phyloP scores from a whole-genome alignment of 441 rosid genomes.

The Jatropha multifida region DNA sequence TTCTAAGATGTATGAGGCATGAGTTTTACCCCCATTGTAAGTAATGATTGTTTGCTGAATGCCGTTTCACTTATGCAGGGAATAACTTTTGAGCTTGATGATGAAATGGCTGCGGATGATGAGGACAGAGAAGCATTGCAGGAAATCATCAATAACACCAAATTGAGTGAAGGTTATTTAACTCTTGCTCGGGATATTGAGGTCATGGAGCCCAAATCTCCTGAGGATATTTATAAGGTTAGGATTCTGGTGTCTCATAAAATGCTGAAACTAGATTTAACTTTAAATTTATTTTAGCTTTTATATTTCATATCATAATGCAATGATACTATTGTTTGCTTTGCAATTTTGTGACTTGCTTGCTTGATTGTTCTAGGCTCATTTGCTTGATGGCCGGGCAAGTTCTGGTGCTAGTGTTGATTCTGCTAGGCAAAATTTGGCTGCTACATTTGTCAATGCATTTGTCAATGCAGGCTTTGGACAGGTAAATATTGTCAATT shows the following conservation, averaged over 20 bases:
- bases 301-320: neutral
- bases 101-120: slow-evolving; percentile 59
- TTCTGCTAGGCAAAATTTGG: slow-evolving; percentile 94
- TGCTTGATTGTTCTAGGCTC: slow-evolving; percentile 56
- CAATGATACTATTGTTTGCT: neutral
- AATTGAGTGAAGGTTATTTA: slow-evolving; percentile 85
- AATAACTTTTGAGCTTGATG: slow-evolving; percentile 66
- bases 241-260: slow-evolving; percentile 9
- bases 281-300: neutral
- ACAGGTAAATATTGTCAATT: slow-evolving; percentile 47
- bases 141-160: slow-evolving; percentile 77
- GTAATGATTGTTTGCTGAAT: neutral
- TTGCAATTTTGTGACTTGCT: slow-evolving; percentile 11
- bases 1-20: neutral
- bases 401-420: slow-evolving; percentile 80
- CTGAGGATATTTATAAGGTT: slow-evolving; percentile 97
- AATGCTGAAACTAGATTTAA: neutral
- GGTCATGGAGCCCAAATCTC: slow-evolving; percentile 99
- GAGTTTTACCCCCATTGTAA: neutral
- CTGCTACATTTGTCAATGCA: slow-evolving; percentile 96
- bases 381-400: slow-evolving; percentile 93
- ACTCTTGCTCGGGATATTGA: slow-evolving; percentile 98
- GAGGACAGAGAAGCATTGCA: slow-evolving; percentile 66
- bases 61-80: slow-evolving; percentile 51
- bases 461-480: slow-evolving; percentile 99